Base-by-base conservation (phyloP, 1,284 basidiomycete species). In the Ceratobasidium sp. region DNA sequence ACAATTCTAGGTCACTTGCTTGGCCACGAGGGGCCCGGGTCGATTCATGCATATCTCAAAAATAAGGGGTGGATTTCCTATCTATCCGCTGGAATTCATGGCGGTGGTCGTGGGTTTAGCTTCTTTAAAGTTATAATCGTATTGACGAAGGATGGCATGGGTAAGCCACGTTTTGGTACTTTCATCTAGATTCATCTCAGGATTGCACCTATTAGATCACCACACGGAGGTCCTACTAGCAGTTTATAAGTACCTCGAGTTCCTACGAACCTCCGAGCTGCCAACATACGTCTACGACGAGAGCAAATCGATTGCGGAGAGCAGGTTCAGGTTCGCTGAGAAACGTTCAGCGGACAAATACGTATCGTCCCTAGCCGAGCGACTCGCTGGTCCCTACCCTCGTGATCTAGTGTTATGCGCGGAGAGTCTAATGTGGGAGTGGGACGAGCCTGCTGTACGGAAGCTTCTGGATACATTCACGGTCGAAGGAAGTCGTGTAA, bases 11-110 rank as follows among this genome's bases (percentile, higher is more conserved):
- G 90, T 1, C 95, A 98, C 82, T 91, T 98, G 80, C 83, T 98
- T 62, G 98, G 98, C 0, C 97, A 99, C 81, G 98, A 99, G 84
- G 98, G 98, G 2, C 90, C 92, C 48, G 98, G 98, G 0, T 98
- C 96, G 0, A 84, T 99, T 53, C 88, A 96, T 78, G 95, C 95
- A 0, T 95, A 96, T 81, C 86, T 99, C 76, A 99, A 98, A 84
- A 86, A 88, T 78, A 92, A 93, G 80, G 95, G 96, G 4, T 98
- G 96, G 96, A 89, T 92, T 64, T 96, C 93, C 74, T 86, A 86
- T 27, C 85, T 74, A 41, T 99, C 59, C 90, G 88, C 74, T 87
- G 91, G 51, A 95, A 94, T 2, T 86, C 89, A 1, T 91, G 86
- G 83, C 0, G 87, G 92, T 22, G 95, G 88, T 2, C 85, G 91